Evolutionary conservation across 2,329 filamentous ascomycete genomes (phyloP).

Genomic region (Escovopsis weberi): DNA sequence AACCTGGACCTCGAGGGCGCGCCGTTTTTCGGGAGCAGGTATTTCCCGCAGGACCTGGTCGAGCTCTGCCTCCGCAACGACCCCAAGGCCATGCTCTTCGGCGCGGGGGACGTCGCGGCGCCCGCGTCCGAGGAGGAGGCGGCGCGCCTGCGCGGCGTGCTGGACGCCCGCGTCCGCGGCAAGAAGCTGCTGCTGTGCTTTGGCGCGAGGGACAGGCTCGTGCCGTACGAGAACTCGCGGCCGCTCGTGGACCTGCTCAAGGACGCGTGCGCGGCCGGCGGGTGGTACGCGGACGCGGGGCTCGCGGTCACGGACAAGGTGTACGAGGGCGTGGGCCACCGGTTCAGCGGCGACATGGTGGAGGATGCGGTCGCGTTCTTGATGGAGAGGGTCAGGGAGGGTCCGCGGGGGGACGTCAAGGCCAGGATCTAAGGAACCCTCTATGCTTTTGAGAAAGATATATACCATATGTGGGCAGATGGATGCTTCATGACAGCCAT

Average conservation of each 20-base stretch:
- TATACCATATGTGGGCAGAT: neutral
- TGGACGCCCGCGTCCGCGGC: slow-evolving; percentile 36
- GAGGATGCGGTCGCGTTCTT: slow-evolving; percentile 51
- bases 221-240: slow-evolving; percentile 48
- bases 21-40: slow-evolving; percentile 58
- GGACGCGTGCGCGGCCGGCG: slow-evolving; percentile 24
- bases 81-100: slow-evolving; percentile 60
- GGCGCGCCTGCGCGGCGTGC: slow-evolving; percentile 27
- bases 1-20: slow-evolving; percentile 38
- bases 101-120: slow-evolving; percentile 24
- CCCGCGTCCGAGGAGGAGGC: slow-evolving; percentile 23
- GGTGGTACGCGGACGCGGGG: slow-evolving; percentile 41
- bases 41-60: slow-evolving; percentile 61
- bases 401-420: slow-evolving; percentile 12
- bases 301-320: slow-evolving; percentile 49
- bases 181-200: slow-evolving; percentile 53
- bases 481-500: slow-evolving; percentile 17
- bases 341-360: slow-evolving; percentile 54
- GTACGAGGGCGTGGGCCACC: slow-evolving; percentile 55
- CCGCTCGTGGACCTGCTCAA: slow-evolving; percentile 50
- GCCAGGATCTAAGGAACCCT: slow-evolving; percentile 10
- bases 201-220: slow-evolving; percentile 54
- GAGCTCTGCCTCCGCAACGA: slow-evolving; percentile 51
- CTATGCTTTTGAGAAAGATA: neutral
- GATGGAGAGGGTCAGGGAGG: slow-evolving; percentile 27